Evolutionary conservation across 108 stramenopile genomes (phyloP).

Genomic region (Nitzschia sp.): DNA sequence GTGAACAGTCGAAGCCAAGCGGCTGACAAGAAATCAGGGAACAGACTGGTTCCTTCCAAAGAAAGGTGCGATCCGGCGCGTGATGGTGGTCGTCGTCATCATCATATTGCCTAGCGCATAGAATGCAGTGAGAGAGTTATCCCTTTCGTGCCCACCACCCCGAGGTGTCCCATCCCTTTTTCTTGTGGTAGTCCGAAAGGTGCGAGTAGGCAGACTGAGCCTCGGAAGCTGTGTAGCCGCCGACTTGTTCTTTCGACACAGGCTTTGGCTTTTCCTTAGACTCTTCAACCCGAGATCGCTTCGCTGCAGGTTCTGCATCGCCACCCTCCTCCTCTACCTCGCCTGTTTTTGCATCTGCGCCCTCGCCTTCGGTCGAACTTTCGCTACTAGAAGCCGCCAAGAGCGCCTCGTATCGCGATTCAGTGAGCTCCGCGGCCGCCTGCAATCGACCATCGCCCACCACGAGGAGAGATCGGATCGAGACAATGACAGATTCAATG

Average conservation of each 20-base stretch:
- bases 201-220: conserved; percentile 81
- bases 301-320: conserved; percentile 9
- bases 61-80: too few relatives aligned
- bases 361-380: background rate
- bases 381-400: conserved; percentile 30
- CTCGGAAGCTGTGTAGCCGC: conserved; percentile 61
- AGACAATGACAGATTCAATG: conserved; percentile 92
- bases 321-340: conserved; percentile 10
- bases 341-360: background rate
- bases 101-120: too few relatives aligned
- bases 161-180: conserved; percentile 86
- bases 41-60: too few relatives aligned
- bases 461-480: conserved; percentile 86
- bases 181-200: conserved; percentile 79
- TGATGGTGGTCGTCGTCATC: too few relatives aligned
- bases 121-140: too few relatives aligned
- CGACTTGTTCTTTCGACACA: conserved; percentile 29
- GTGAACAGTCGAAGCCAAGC: too few relatives aligned
- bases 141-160: conserved; percentile 88
- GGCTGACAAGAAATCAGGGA: too few relatives aligned
- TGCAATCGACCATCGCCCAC: conserved; percentile 86
- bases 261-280: conserved; percentile 25
- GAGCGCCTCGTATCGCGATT: conserved; percentile 39
- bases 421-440: conserved; percentile 61
- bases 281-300: conserved; percentile 23